phyloP scores from a whole-genome alignment of 441 rosid species.

The Erodium trifolium region DNA sequence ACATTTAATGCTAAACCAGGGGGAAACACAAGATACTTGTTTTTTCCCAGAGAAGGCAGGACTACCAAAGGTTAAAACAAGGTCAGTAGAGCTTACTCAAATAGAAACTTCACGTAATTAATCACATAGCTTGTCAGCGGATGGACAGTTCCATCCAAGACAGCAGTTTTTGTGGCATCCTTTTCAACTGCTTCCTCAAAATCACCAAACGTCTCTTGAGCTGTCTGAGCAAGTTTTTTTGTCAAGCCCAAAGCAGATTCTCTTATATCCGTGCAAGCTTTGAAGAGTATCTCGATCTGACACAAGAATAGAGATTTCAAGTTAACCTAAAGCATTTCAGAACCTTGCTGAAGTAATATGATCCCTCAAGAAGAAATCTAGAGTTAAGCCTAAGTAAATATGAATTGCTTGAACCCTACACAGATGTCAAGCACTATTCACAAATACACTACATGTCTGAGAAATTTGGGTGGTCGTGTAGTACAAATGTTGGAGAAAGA shows the following conservation, averaged over 20 bases:
- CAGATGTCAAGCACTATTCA: neutral
- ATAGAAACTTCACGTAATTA: neutral
- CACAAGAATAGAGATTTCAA: neutral
- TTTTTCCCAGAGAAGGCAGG: neutral
- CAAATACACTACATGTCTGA: neutral
- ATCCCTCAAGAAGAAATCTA: neutral
- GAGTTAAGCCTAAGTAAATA: neutral
- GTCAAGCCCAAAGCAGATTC: neutral
- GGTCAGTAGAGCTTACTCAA: neutral
- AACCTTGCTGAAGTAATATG: neutral
- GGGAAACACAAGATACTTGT: neutral
- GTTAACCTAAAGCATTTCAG: neutral
- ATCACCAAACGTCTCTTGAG: neutral
- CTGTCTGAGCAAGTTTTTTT: neutral
- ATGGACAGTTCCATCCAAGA: neutral
- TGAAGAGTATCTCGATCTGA: neutral
- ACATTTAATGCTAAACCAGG: neutral
- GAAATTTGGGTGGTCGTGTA: neutral
- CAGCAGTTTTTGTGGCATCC: neutral
- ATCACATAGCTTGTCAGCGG: neutral
- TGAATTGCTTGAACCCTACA: neutral
- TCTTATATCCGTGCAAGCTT: neutral
- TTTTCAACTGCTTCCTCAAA: neutral
- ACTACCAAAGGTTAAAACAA: neutral
- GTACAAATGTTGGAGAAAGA: neutral